A percentile compares a stretch with the other conserved stretches of the same genome.
Conservation (phyloP, 2,329 filamentous ascomycete genomes). For the Diplodia intermedia region DNA sequence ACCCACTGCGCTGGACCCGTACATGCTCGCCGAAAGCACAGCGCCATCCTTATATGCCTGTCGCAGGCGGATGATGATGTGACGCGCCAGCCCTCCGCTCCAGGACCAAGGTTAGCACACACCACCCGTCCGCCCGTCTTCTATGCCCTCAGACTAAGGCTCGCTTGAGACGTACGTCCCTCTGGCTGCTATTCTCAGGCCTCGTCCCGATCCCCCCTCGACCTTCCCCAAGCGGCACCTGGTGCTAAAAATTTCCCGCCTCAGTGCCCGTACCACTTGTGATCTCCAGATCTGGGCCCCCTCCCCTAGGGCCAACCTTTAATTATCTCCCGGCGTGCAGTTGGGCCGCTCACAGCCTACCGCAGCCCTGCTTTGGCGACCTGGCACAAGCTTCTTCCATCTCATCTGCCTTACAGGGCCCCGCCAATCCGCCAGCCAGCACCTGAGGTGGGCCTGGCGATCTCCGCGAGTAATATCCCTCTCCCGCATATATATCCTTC, state of each 20-base stretch:
- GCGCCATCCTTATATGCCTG: slow-evolving; percentile 32
- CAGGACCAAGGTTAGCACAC: slow-evolving; percentile 29
- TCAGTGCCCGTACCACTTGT: slow-evolving; percentile 23
- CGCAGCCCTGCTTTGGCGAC: slow-evolving; percentile 29
- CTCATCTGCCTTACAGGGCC: slow-evolving; percentile 32
- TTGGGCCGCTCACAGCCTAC: slow-evolving; percentile 30
- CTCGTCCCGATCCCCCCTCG: slow-evolving; percentile 25
- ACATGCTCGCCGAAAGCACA: slow-evolving; percentile 23
- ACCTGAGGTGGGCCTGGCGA: slow-evolving; percentile 31
- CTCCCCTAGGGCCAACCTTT: slow-evolving; percentile 26
- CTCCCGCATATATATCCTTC: slow-evolving; percentile 31
- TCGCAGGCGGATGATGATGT: slow-evolving; percentile 32
- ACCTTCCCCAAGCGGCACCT: slow-evolving; percentile 24
- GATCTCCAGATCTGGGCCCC: slow-evolving; percentile 30
- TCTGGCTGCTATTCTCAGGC: slow-evolving; percentile 22
- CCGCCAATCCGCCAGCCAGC: slow-evolving; percentile 28
- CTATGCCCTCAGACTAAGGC: slow-evolving; percentile 28
- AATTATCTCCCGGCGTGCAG: slow-evolving; percentile 30
- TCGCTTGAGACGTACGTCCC: slow-evolving; percentile 23
- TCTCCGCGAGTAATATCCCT: slow-evolving; percentile 31
- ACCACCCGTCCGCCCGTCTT: slow-evolving; percentile 20
- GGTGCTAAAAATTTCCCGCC: slow-evolving; percentile 30
- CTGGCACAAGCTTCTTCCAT: slow-evolving; percentile 30
- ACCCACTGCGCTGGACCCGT: slow-evolving; percentile 30
- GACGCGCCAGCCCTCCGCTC: slow-evolving; percentile 30